Evolutionary conservation across 441 rosid species (phyloP), one percentile per base, ranked within the genome.

Genomic region (Aquilaria agallochum): DNA sequence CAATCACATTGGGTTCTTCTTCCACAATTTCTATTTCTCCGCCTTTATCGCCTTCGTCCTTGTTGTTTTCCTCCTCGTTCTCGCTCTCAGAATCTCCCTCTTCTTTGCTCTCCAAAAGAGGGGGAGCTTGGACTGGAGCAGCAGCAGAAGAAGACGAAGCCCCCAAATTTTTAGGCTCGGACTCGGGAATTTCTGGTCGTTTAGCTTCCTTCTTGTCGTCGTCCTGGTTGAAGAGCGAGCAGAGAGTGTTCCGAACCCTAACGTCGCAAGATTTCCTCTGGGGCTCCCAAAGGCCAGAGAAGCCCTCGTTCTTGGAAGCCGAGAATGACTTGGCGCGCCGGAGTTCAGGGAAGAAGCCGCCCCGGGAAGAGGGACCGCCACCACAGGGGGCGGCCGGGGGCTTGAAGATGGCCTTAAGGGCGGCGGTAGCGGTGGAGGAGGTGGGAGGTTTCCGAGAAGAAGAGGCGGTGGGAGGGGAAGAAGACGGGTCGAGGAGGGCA

Each of bases 241-340:
- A 95, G 9, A 95, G 96, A 56, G 99, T 92, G 71, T 62, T 88
- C 3, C 90, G 80, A 42, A 59, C 88, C 79, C 96, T 75, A 55
- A 95, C 97, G 88, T 95, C 99, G 49, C 99, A 95, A 46, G 98
- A 92, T 67, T 76, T 88, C 58, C 98, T 80, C 81, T 95, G 99
- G 1, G 98, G 97, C 90, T 95, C 98, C 56, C 84, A 88, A 15
- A 81, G 85, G 50, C 93, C 97, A 53, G 95, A 85, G 66, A 92
- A 87, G 3, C 92, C 96, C 71, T 92, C 98, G 83, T 84, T 95
- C 60, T 92, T 95, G 4, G 98, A 88, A 15, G 98, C 97, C 0
- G 99, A 90, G 76, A 92, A 92, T 0, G 99, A 95, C 78, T 92
- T 87, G 0, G 96, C 85, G 15, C 99, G 92, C 55, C 99, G 95